Evolutionary conservation across 106 monocot species (phyloP).

Genomic region (Dactylorhiza incarnata): DNA sequence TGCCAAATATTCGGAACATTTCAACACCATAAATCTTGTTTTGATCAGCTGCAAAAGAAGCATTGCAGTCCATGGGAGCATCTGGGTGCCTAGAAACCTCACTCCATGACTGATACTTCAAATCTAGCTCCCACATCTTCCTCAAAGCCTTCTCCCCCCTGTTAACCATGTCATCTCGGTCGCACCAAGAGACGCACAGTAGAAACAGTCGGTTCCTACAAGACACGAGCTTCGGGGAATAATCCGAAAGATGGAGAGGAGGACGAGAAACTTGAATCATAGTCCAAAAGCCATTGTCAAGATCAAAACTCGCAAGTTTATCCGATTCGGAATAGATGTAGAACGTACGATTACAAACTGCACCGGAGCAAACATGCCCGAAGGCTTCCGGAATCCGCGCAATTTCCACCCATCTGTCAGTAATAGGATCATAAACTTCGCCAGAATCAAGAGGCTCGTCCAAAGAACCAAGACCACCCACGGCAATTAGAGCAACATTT

Average conservation of each 20-base stretch:
- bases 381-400: conserved; percentile 49
- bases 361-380: conserved; percentile 64
- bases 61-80: conserved; percentile 82
- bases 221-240: conserved; percentile 55
- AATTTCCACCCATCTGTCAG: conserved; percentile 57
- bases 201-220: conserved; percentile 52
- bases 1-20: conserved; percentile 84
- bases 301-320: conserved; percentile 59
- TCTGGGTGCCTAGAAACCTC: conserved; percentile 80
- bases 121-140: conserved; percentile 72
- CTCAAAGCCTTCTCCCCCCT: conserved; percentile 59
- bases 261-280: conserved; percentile 34
- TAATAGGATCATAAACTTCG: conserved; percentile 62
- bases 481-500: conserved; percentile 53
- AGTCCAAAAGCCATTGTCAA: conserved; percentile 55
- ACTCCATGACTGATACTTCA: conserved; percentile 26
- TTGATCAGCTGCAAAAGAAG: conserved; percentile 36
- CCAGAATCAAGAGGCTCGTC: conserved; percentile 72
- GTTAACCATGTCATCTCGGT: conserved; percentile 19
- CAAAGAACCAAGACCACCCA: conserved; percentile 61
- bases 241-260: conserved; percentile 46
- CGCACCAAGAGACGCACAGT: conserved; percentile 74
- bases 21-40: conserved; percentile 69
- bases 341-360: conserved; percentile 46
- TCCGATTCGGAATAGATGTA: conserved; percentile 55